Base-by-base conservation (phyloP, 2,329 filamentous ascomycete species). In the Chaetomiaceae sp. region DNA sequence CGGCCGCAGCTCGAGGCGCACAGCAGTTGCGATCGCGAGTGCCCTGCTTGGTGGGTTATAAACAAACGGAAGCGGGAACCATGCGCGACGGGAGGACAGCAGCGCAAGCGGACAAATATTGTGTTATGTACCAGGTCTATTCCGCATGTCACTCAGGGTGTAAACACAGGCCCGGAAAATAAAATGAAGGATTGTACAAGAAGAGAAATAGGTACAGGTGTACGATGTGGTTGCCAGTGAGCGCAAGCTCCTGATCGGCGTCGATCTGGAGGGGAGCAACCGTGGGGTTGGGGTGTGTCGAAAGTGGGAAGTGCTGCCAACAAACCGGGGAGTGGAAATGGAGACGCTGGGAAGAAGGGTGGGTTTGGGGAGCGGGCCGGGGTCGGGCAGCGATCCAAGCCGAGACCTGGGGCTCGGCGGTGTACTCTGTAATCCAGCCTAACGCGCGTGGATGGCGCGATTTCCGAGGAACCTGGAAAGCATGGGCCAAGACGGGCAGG, bases 1-100 rank as follows among this genome's bases (percentile, higher is more conserved):
- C 47, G 33, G 45, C 32, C 30, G 42, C 57, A 57, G 46, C 14
- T 57, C 38, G 43, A 45, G 51, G 46, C 20, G 45, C 49, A 55
- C 52, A 16, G 30, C 48, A 46, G 41, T 11, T 49, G 51, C 56
- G 53, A 32, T 46, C 25, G 45, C 43, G 37, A 33, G n/a, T 51
- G 41, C 37, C 43, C 36, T 23, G 44, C 48, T 53, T 53, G 48
- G 30, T 21, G 50, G 5, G 23, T 25, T 20, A 40, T 48, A 54
- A 54, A 54, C 42, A 54, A 54, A 48, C 51, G 27, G 10, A 34
- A 27, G 13, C 18, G 14, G 30, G 33, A 13, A 34, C 20, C 20
- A 6, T 30, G 40, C 34, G 45, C n/a, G 42, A 38, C 3, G 47
- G 48, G 18, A 4, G 16, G 18, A n/a, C 42, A 33, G 11, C 27